Base-by-base conservation (phyloP, 192 early-diverging fungal genomes). In the Funneliformis mosseae region DNA sequence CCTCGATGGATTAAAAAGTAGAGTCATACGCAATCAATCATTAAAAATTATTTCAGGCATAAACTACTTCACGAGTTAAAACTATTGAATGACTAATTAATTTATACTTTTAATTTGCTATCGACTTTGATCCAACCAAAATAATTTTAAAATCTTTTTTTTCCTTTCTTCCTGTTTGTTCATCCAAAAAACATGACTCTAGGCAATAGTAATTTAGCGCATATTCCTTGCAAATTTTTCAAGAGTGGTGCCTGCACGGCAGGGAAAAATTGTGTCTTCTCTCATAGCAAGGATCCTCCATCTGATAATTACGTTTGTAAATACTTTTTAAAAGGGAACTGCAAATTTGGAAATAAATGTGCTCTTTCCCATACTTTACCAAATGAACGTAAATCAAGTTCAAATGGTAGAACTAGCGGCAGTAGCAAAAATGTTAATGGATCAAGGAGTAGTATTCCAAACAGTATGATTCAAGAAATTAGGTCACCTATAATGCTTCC, bases 211-310 rank as follows among this genome's bases (percentile, higher is more conserved):
- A 79, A 79, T 60, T 23, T 79, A 33, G 78, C 78, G 7, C 93
- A 94, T 76, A 89, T 94, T 69, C 93, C 93, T 14, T 94, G 93
- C 88, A 94, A 94, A 84, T 94, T 94, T 82, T 93, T 89, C 87
- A 93, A 90, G 80, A 89, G 89, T 63, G 92, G 92, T 9, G 90
- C 91, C 45, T 94, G 93, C 81, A 93, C 93, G 9, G 93, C 93
- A 14, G 93, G 93, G 39, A 85, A 89, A 76, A 90, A 91, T 70
- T 94, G 93, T 75, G 87, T 87, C 77, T 94, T 94, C 77, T 94
- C 92, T 27, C 93, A 94, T 83, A 91, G 90, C 73, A 82, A 88
- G 78, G 89, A 89, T 75, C 69, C 91, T n/a, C 82, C 86, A 75
- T 84, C 90, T 12, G 92, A 92, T 46, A 87, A 88, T 66, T 81